Percentiles rank a stretch among this genome's conserved stretches.
These are phyloP conservation scores for Suillus subaureus DNA, from an alignment of 768 basidiomycete species.

Conservation along the genomic window DNA sequence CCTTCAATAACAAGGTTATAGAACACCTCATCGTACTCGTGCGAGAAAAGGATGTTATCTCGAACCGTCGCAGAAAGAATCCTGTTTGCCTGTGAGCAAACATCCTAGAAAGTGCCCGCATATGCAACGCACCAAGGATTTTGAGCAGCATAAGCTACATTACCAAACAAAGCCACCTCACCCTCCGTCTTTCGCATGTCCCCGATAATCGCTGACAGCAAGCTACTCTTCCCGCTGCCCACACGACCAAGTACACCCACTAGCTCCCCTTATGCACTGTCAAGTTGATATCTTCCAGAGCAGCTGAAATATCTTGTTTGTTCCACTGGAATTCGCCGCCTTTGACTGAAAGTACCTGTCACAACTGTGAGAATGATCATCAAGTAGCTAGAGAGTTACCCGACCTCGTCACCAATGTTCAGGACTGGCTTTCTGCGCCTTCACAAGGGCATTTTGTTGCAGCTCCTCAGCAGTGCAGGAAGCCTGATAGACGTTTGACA, in stretches of 20 bases:
- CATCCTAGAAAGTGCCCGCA: not conserved
- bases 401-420: slow-evolving; percentile 62
- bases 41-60: slow-evolving; percentile 92
- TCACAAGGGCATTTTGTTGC: slow-evolving; percentile 71
- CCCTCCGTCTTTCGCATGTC: slow-evolving; percentile 84
- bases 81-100: slow-evolving; percentile 41
- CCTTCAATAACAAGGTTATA: slow-evolving; percentile 85
- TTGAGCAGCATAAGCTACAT: slow-evolving; percentile 82
- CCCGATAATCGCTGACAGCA: slow-evolving; percentile 81
- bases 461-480: slow-evolving; percentile 80
- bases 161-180: slow-evolving; percentile 66
- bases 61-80: slow-evolving; percentile 84
- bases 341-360: slow-evolving; percentile 64
- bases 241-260: slow-evolving; percentile 87
- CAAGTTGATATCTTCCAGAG: slow-evolving; percentile 78
- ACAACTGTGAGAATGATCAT: not conserved
- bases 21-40: slow-evolving; percentile 83
- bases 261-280: slow-evolving; percentile 77
- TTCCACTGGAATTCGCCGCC: slow-evolving; percentile 86
- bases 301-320: slow-evolving; percentile 52
- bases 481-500: slow-evolving; percentile 72
- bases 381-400: slow-evolving; percentile 1
- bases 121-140: slow-evolving; percentile 67
- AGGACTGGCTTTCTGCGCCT: slow-evolving; percentile 47
- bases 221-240: slow-evolving; percentile 87